Percentiles rank a stretch among this genome's conserved stretches.
Conservation (phyloP, 1,284 basidiomycete genomes). For the Cryptococcus sp. region DNA sequence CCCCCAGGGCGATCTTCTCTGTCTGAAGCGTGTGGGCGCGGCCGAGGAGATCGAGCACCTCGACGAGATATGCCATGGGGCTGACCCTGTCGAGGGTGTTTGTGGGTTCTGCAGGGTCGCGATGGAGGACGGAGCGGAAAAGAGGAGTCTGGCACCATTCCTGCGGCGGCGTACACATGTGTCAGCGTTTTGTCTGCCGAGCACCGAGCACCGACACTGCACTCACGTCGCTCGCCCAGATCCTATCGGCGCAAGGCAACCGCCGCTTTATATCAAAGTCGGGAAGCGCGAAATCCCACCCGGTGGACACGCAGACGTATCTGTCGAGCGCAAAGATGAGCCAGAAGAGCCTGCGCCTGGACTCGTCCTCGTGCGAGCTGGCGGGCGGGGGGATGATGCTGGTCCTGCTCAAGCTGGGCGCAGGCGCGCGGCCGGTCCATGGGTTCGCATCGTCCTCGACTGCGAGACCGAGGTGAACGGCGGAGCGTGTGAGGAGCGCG, state of each 20-base stretch:
- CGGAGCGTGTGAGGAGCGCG: slow-evolving; percentile 46
- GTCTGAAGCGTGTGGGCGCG: slow-evolving; percentile 45
- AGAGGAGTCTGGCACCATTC: slow-evolving; percentile 42
- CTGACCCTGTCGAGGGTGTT: slow-evolving; percentile 21
- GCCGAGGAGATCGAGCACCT: slow-evolving; percentile 47
- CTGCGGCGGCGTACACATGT: slow-evolving; percentile 13
- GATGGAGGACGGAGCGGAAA: slow-evolving; percentile 40
- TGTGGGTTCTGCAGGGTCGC: slow-evolving; percentile 10
- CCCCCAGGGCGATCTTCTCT: slow-evolving; percentile 39
- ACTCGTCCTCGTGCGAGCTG: slow-evolving; percentile 48
- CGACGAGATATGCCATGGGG: slow-evolving; percentile 46
- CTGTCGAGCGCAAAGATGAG: slow-evolving; percentile 48
- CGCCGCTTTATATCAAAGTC: slow-evolving; percentile 45
- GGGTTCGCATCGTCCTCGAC: slow-evolving; percentile 34
- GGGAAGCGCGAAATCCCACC: slow-evolving; percentile 49
- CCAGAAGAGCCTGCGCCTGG: slow-evolving; percentile 47
- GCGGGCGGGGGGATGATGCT: slow-evolving; percentile 44
- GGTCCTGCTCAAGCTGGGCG: slow-evolving; percentile 37
- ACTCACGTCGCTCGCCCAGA: slow-evolving; percentile 43
- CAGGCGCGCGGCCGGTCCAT: slow-evolving; percentile 20
- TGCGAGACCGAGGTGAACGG: slow-evolving; percentile 45
- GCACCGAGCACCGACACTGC: not conserved
- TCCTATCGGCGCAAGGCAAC: slow-evolving; percentile 42
- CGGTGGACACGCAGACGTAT: slow-evolving; percentile 48
- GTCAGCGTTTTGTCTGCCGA: too few relatives aligned